Conservation (phyloP, 495 filamentous ascomycete species). For the Xylaria venustula region DNA sequence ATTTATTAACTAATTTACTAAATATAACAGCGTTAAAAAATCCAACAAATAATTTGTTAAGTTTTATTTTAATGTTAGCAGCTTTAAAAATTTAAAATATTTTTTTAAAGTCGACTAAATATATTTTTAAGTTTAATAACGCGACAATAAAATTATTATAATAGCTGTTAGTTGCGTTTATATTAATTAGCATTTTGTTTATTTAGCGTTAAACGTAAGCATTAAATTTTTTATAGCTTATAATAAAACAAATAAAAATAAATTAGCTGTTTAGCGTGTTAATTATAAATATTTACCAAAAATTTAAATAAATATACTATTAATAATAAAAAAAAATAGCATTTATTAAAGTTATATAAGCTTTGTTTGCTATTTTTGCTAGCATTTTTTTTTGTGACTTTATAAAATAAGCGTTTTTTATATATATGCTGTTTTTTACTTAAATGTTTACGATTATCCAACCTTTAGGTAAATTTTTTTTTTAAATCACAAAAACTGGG, state of each 20-base stretch:
- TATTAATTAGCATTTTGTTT: background rate
- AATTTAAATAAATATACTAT: background rate
- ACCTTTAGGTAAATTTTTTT: background rate
- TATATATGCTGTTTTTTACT: too few species aligned
- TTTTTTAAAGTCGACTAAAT: background rate
- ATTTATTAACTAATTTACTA: background rate
- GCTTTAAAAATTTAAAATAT: background rate
- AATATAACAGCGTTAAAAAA: background rate
- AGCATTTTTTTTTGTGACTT: constrained; percentile 12
- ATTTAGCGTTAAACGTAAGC: constrained; percentile 5
- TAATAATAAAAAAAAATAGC: too few species aligned
- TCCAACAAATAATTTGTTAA: constrained; percentile 1
- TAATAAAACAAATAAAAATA: too few species aligned
- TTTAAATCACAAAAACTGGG: too few species aligned
- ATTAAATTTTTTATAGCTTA: too few species aligned
- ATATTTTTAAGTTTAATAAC: too few species aligned
- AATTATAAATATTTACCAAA: too few species aligned
- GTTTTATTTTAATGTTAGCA: background rate
- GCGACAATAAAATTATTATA: constrained; percentile 2
- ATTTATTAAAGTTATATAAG: background rate
- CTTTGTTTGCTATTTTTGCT: background rate
- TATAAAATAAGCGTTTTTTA: constrained; percentile 14
- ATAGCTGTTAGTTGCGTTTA: background rate
- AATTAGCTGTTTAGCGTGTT: too few species aligned
- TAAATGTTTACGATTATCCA: constrained; percentile 7